Percentiles rank a stretch among this genome's conserved stretches.
phyloP scores from a whole-genome alignment of 441 rosid genomes.

The Erodium moschatum region DNA sequence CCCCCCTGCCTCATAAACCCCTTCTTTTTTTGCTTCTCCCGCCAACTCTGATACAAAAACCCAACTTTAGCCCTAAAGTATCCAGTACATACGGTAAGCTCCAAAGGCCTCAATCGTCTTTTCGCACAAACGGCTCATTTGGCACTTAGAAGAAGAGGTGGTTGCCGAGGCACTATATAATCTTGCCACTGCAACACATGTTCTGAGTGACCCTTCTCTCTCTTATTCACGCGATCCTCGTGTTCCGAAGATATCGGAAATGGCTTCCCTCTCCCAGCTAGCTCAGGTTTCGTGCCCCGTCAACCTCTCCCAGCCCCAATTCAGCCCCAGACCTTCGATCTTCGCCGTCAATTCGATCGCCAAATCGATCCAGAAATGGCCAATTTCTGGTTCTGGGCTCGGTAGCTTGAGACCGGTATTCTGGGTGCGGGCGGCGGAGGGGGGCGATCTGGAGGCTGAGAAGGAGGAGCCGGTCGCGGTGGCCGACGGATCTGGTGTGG shows the following conservation, averaged over 20 bases:
- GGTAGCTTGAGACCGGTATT: slow-evolving; percentile 7
- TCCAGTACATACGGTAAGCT: neutral
- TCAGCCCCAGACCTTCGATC: neutral
- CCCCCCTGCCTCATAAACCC: slow-evolving; percentile 21
- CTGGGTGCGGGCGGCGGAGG: slow-evolving; percentile 9
- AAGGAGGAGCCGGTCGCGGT: slow-evolving; percentile 17
- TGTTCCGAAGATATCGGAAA: neutral
- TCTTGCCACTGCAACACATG: neutral
- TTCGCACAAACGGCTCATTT: neutral
- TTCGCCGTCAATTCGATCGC: neutral
- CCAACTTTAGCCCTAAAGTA: neutral
- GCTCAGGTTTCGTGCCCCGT: neutral
- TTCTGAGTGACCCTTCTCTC: neutral
- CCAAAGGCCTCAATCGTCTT: neutral
- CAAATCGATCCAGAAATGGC: neutral
- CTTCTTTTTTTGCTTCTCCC: slow-evolving; percentile 12
- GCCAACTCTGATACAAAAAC: neutral
- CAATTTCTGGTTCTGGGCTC: neutral
- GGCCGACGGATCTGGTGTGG: slow-evolving; percentile 24
- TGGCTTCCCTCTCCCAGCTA: neutral
- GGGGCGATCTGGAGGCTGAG: slow-evolving; percentile 39
- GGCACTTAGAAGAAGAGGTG: neutral
- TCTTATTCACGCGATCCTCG: neutral
- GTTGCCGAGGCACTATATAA: neutral
- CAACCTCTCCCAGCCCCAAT: neutral